A percentile compares a stretch with the other conserved stretches of the same genome.
Conservation (phyloP, 2,329 filamentous ascomycete genomes). For the Ceratocystis harringtonii region DNA sequence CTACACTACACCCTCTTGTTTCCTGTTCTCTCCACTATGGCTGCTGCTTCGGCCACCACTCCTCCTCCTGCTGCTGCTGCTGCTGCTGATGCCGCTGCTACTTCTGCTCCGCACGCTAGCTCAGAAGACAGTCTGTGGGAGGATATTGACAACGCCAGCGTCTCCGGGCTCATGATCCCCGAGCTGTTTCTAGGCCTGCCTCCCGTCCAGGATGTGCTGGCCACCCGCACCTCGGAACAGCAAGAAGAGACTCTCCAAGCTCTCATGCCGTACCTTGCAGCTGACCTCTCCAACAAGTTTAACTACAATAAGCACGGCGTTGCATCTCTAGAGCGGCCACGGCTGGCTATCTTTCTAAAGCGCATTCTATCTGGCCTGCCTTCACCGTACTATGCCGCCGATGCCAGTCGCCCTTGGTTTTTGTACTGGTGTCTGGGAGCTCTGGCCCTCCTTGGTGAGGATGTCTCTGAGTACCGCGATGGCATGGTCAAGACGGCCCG, state of each 20-base stretch:
- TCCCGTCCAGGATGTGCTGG: slow-evolving; percentile 48
- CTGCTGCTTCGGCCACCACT: neutral
- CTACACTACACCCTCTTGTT: neutral
- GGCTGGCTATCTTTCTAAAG: slow-evolving; percentile 48
- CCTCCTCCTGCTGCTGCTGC: neutral
- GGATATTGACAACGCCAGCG: slow-evolving; percentile 12
- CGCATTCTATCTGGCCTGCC: slow-evolving; percentile 48
- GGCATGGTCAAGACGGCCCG: slow-evolving; percentile 59
- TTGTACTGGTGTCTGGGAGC: slow-evolving; percentile 81
- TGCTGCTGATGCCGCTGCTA: neutral
- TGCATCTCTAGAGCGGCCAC: slow-evolving; percentile 52
- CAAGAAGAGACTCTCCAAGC: slow-evolving; percentile 55
- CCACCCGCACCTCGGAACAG: slow-evolving; percentile 50
- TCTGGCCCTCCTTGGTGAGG: slow-evolving; percentile 61
- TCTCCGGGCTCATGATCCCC: slow-evolving; percentile 27
- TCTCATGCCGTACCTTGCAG: slow-evolving; percentile 53
- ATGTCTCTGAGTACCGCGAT: slow-evolving; percentile 51
- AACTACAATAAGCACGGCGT: slow-evolving; percentile 58
- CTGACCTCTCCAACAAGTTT: slow-evolving; percentile 27
- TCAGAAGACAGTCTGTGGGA: slow-evolving; percentile 14
- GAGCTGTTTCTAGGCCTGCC: slow-evolving; percentile 44
- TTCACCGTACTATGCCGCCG: slow-evolving; percentile 53
- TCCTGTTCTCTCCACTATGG: neutral
- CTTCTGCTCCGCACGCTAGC: neutral
- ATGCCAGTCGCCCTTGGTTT: slow-evolving; percentile 85